Evolutionary conservation across 2,329 filamentous ascomycete genomes (phyloP), one percentile per base, ranked within the genome.

Genomic region (Ophiocordyceps camponoti-leonardi): DNA sequence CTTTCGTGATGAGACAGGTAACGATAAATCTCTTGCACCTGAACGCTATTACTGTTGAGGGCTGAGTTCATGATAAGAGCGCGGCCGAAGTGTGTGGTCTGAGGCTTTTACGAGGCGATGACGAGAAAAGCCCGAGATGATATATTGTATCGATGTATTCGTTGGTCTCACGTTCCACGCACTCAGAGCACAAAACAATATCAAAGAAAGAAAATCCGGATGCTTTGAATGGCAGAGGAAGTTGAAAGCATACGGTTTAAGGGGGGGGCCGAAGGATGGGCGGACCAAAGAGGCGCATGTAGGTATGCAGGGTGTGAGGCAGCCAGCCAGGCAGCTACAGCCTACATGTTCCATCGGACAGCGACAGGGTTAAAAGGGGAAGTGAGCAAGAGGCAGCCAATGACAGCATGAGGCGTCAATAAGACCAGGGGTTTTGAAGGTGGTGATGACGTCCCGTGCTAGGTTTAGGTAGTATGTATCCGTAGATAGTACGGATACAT

Each of bases 11-110:
- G 16, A 37, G 41, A 41, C n/a, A 47, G 35, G 10, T 45, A 23
- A 16, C 41, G 41, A 43, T 47, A 19, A 35, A 47, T 43, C 33
- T 47, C 44, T 41, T 43, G 31, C 30, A 31, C 23, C 41, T 39
- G 46, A 16, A 16, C 41, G 19, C 11, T 20, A 26, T 37, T 40
- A 33, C 10, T 2, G 28, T 40, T 19, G 23, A 40, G 26, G 22
- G 26, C 14, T 39, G 39, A 28, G 31, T 40, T 40, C 46, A 47
- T 47, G 43, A 12, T 45, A 26, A 8, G 23, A 4, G 23, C 23
- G 23, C 23, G 23, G 46, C 12, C 16, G 45, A 40, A n/a, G 39
- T 37, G 37, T 37, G 22, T 30, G 41, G 23, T 23, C 18, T 33
- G 31, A 33, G 31, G 31, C 31, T 23, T 23, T n/a, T 28, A 8